Conservation (phyloP, 1,139 yeast species). For the Geotrichum carabidarum region DNA sequence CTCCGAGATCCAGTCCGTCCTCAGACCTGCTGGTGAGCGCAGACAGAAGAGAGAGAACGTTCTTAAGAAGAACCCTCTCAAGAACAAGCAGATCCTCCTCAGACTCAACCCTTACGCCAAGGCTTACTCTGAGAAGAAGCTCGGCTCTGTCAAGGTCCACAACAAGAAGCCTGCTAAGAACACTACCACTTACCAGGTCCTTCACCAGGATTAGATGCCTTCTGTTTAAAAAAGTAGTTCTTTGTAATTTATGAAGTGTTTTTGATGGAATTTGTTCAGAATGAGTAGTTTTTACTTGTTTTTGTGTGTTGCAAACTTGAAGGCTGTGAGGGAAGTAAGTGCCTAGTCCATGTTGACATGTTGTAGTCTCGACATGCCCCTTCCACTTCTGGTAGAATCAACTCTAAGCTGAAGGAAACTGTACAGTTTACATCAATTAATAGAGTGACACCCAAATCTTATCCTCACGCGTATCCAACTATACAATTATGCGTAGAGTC, state of each 20-base stretch:
- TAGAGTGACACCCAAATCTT: too few species aligned
- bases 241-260: background rate
- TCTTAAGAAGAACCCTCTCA: slow-evolving; percentile 99
- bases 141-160: slow-evolving; percentile 78
- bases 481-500: too few species aligned
- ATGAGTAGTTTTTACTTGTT: too few species aligned
- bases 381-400: too few species aligned
- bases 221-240: background rate
- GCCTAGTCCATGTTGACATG: too few species aligned
- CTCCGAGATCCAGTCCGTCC: slow-evolving; percentile 96
- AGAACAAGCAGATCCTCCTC: slow-evolving; percentile 97
- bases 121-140: slow-evolving; percentile 88
- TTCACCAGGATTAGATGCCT: slow-evolving; percentile 19
- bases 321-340: too few species aligned
- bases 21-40: slow-evolving; percentile 94
- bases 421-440: too few species aligned
- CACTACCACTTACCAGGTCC: slow-evolving; percentile 19
- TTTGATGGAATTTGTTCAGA: background rate
- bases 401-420: too few species aligned
- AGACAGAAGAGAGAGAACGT: slow-evolving; percentile 92
- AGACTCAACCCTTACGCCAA: slow-evolving; percentile 99
- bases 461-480: too few species aligned
- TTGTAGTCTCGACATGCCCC: too few species aligned
- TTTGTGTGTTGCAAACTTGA: too few species aligned
- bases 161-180: slow-evolving; percentile 32